Evolutionary conservation across 1,139 yeast genomes (phyloP).

Genomic region (Scheffersomyces parashehatae): DNA sequence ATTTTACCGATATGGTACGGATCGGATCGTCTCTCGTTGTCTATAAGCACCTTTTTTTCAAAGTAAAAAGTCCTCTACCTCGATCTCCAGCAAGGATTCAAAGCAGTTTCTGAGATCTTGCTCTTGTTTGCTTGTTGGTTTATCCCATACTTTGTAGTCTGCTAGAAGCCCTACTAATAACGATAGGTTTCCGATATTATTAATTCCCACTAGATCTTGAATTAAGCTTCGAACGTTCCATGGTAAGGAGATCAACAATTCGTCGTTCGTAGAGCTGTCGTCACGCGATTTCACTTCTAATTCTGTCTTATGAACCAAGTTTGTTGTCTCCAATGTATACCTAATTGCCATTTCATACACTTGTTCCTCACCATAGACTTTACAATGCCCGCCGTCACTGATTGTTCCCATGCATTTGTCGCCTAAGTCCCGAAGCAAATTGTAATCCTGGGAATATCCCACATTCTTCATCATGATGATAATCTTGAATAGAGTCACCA

Average conservation of each 20-base stretch:
- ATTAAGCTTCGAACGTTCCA: conserved; percentile 42
- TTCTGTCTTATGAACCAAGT: conserved; percentile 13
- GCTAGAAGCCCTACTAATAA: conserved; percentile 31
- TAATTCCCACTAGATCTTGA: conserved; percentile 35
- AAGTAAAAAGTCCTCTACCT: conserved; percentile 31
- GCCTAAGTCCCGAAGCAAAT: conserved; percentile 31
- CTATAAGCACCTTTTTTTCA: neutral
- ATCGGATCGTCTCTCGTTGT: too few relatives aligned
- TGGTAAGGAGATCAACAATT: conserved; percentile 31
- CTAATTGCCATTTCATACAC: conserved; percentile 33
- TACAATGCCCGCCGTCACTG: conserved; percentile 31
- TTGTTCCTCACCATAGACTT: conserved; percentile 22
- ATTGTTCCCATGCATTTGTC: conserved; percentile 28
- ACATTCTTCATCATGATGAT: conserved; percentile 37
- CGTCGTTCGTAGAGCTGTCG: neutral
- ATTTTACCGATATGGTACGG: too few relatives aligned
- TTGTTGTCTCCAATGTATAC: conserved; percentile 41
- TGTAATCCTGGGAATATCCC: conserved; percentile 35
- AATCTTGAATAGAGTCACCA: conserved; percentile 33
- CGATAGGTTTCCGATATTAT: conserved; percentile 35
- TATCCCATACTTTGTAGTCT: conserved; percentile 39
- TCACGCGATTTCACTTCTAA: conserved; percentile 1
- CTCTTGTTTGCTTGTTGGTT: conserved; percentile 35
- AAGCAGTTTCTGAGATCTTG: conserved; percentile 43
- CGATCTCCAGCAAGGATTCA: conserved; percentile 36